Percentiles rank a stretch among this genome's conserved stretches.
Conservation (phyloP, 1,284 basidiomycete species). For the Malassezia globosa region DNA sequence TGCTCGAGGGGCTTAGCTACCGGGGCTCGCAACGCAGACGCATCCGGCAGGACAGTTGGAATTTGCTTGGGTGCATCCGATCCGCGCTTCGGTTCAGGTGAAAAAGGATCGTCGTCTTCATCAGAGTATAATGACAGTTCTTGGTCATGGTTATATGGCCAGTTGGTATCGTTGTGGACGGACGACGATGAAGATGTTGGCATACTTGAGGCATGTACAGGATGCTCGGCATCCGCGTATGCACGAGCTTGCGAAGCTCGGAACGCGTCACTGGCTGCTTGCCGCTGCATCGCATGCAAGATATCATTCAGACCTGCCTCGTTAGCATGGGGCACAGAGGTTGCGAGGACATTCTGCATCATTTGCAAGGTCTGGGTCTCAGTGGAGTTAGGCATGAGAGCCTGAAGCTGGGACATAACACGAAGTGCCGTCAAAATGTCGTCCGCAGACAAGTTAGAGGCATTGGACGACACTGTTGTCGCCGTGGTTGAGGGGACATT, state of each 20-base stretch:
- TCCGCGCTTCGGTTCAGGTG: too few species aligned
- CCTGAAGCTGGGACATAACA: conserved; percentile 13
- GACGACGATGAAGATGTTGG: background rate
- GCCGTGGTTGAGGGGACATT: conserved; percentile 14
- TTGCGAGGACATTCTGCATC: conserved; percentile 13
- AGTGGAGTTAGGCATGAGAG: conserved; percentile 7
- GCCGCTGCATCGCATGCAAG: conserved; percentile 5
- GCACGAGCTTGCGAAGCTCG: conserved; percentile 31
- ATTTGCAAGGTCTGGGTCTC: conserved; percentile 16
- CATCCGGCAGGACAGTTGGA: too few species aligned
- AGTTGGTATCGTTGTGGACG: background rate
- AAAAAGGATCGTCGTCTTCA: background rate
- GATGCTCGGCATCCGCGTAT: conserved; percentile 11
- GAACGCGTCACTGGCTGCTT: background rate
- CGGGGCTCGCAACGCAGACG: too few species aligned
- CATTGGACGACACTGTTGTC: conserved; percentile 10
- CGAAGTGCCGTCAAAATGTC: conserved; percentile 12
- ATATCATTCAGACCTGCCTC: conserved; percentile 11
- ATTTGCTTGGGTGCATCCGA: too few species aligned
- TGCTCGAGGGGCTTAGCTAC: too few species aligned
- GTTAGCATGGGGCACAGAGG: conserved; percentile 19
- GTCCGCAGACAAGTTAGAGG: conserved; percentile 9
- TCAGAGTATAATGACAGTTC: background rate
- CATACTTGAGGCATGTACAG: background rate
- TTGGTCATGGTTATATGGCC: background rate